These are phyloP conservation scores for Penicillium chermesinum DNA, from an alignment of 495 filamentous ascomycete species.

Conservation along the genomic window DNA sequence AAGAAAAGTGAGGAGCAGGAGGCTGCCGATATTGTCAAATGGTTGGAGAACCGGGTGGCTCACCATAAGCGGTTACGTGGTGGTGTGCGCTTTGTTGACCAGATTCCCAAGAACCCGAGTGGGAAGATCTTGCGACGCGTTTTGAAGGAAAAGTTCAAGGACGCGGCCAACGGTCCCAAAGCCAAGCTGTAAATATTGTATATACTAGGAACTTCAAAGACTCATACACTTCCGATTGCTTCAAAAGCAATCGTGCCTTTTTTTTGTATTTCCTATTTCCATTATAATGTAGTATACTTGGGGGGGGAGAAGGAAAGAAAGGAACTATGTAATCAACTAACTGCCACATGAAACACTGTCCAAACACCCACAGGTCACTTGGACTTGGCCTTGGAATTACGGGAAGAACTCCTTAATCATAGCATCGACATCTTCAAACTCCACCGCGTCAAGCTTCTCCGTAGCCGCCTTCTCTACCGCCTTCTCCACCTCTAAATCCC, in stretches of 20 bases:
- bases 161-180: slow-evolving; percentile 32
- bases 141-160: slow-evolving; percentile 51
- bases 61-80: slow-evolving; percentile 75
- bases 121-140: slow-evolving; percentile 86
- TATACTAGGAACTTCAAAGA: not conserved
- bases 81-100: slow-evolving; percentile 75
- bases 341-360: not conserved
- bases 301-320: not conserved
- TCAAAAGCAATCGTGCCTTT: not conserved
- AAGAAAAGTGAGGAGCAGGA: slow-evolving; percentile 48
- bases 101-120: slow-evolving; percentile 76
- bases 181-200: slow-evolving; percentile 35
- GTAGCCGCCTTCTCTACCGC: slow-evolving; percentile 61
- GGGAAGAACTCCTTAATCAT: slow-evolving; percentile 41
- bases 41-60: slow-evolving; percentile 58
- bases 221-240: not conserved
- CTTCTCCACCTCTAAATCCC: slow-evolving; percentile 52
- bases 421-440: slow-evolving; percentile 58
- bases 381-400: not conserved
- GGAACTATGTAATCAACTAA: not conserved
- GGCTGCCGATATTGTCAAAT: slow-evolving; percentile 57
- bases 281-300: too few species aligned
- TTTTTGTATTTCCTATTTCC: not conserved
- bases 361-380: not conserved
- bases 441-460: slow-evolving; percentile 59